Evolutionary conservation across 176 grass and related monocot species (phyloP).

Genomic region (Ananas comosus): DNA sequence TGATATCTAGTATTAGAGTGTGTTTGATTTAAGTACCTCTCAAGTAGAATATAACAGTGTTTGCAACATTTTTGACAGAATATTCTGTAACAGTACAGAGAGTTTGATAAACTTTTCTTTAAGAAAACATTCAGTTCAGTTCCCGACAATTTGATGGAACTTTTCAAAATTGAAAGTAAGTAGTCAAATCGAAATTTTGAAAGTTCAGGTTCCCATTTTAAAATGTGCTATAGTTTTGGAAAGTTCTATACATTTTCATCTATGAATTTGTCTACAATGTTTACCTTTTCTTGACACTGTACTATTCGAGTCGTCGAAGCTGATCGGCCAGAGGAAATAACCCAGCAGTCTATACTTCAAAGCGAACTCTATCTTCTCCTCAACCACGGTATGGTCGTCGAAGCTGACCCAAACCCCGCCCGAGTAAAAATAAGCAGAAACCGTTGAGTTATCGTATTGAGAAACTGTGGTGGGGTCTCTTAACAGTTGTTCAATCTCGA

Average conservation of each 20-base stretch:
- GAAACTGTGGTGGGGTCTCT: conserved; percentile 12
- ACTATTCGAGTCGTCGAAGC: conserved; percentile 46
- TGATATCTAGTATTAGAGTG: no score
- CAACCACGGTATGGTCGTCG: conserved; percentile 34
- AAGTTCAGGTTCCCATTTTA: no score
- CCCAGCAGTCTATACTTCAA: conserved; percentile 42
- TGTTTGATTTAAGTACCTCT: no score
- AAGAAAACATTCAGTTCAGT: neutral
- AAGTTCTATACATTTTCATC: neutral
- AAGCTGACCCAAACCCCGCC: conserved; percentile 64
- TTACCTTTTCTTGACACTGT: conserved; percentile 57
- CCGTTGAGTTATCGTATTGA: conserved; percentile 43
- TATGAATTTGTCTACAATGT: neutral
- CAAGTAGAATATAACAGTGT: neutral
- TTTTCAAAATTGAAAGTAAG: neutral
- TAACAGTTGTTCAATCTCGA: conserved; percentile 39
- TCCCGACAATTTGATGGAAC: neutral
- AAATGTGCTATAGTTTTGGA: no score
- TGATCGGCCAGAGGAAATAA: conserved; percentile 65
- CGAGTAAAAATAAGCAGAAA: conserved; percentile 41
- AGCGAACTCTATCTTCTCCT: conserved; percentile 50
- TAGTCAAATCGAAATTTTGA: no score
- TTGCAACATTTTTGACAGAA: neutral
- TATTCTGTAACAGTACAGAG: no score
- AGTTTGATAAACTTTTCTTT: no score